Percentiles rank a stretch among this genome's conserved stretches.
Evolutionary conservation across 2,329 filamentous ascomycete genomes (phyloP).

Genomic region (Nectriaceae sp.): DNA sequence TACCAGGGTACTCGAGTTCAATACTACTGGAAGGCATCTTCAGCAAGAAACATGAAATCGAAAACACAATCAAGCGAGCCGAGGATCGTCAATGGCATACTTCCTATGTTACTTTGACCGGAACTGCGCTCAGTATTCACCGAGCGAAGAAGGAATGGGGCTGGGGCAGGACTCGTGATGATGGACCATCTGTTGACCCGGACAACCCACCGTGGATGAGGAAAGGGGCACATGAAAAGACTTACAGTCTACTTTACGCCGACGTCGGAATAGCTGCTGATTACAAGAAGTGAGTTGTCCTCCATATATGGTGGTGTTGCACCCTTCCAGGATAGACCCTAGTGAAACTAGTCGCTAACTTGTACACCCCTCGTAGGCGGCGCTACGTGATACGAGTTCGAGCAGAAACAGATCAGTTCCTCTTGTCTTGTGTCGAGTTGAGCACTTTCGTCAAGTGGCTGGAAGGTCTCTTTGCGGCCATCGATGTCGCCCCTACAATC

Average conservation of each 20-base stretch:
- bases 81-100: conserved; percentile 65
- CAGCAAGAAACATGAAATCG: conserved; percentile 66
- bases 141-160: conserved; percentile 60
- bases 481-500: conserved; percentile 69
- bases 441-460: conserved; percentile 70
- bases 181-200: conserved; percentile 50
- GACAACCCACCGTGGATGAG: conserved; percentile 54
- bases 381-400: conserved; percentile 71
- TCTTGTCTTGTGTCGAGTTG: conserved; percentile 66
- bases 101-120: conserved; percentile 64
- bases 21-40: conserved; percentile 60
- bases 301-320: no score
- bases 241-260: conserved; percentile 74
- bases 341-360: background rate
- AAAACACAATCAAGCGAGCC: conserved; percentile 63
- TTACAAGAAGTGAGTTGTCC: conserved; percentile 61
- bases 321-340: no score
- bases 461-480: conserved; percentile 69
- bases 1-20: conserved; percentile 60
- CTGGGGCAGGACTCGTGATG: conserved; percentile 50
- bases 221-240: conserved; percentile 59
- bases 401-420: conserved; percentile 72
- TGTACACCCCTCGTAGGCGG: conserved; percentile 40
- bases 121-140: conserved; percentile 69
- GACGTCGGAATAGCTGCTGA: conserved; percentile 75